phyloP scores from a whole-genome alignment of 148 eudicot genomes.

The Cornus suecica region DNA sequence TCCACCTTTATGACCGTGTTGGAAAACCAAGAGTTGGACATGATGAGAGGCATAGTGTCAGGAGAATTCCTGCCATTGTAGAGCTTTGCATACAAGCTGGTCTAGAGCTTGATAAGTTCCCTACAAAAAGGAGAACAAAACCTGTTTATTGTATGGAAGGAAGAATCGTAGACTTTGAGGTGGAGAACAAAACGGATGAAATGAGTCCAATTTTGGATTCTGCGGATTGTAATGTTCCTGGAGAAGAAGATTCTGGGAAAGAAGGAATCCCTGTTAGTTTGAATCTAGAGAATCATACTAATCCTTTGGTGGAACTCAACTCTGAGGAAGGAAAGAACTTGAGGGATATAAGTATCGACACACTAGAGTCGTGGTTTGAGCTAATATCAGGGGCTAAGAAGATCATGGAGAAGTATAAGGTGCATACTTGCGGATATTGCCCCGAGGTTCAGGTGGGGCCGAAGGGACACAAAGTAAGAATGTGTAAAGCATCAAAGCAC shows the following conservation, averaged over 20 bases:
- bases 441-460: conserved; percentile 72
- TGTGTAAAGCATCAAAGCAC: conserved; percentile 62
- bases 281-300: conserved; percentile 15
- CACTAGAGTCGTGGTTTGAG: conserved; percentile 50
- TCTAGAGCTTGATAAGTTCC: conserved; percentile 43
- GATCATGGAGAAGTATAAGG: conserved; percentile 57
- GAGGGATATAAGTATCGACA: conserved; percentile 31
- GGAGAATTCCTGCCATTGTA: conserved; percentile 46
- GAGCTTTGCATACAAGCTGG: conserved; percentile 74
- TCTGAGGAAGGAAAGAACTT: conserved; percentile 19
- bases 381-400: conserved; percentile 54
- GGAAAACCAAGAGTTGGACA: conserved; percentile 57
- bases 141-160: conserved; percentile 65
- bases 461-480: conserved; percentile 64
- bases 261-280: neutral
- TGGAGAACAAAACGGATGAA: conserved; percentile 18
- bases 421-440: conserved; percentile 65
- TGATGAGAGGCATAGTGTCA: conserved; percentile 37
- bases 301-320: conserved; percentile 13
- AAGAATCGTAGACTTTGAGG: conserved; percentile 57
- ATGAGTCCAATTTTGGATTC: neutral
- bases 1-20: conserved; percentile 59
- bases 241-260: neutral
- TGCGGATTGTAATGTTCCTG: neutral
- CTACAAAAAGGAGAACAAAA: conserved; percentile 49